Conservation (phyloP, 2,329 filamentous ascomycete genomes). For the Aphanoascus verrucosus region DNA sequence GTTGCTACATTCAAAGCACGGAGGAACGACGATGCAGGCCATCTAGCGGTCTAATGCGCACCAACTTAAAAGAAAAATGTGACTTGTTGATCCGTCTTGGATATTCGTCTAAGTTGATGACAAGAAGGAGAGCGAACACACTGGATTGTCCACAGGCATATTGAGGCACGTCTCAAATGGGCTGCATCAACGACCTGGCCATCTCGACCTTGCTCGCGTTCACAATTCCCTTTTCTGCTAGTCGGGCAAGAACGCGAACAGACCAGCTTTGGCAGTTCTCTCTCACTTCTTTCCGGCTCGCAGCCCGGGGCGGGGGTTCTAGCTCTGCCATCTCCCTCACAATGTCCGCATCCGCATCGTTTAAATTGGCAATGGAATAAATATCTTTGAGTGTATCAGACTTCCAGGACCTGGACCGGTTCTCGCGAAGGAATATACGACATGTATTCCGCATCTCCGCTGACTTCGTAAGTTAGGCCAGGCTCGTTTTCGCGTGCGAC, state of each 20-base stretch:
- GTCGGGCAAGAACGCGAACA: conserved; percentile 19
- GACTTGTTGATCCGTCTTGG: too few relatives aligned
- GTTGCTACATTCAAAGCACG: too few relatives aligned
- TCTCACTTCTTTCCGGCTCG: conserved; percentile 16
- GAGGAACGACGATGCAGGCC: too few relatives aligned
- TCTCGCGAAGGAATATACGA: conserved; percentile 16
- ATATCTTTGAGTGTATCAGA: conserved; percentile 13
- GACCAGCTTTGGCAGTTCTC: conserved; percentile 22
- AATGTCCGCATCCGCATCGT: conserved; percentile 12
- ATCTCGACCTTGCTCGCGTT: conserved; percentile 17
- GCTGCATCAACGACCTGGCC: conserved; percentile 17
- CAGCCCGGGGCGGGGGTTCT: conserved; percentile 18
- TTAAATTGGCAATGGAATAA: conserved; percentile 18
- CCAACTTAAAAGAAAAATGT: too few relatives aligned
- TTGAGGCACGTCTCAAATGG: conserved; percentile 7
- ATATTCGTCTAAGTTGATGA: too few relatives aligned
- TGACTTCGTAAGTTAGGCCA: conserved; percentile 21
- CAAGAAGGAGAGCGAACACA: neutral
- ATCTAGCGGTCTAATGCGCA: too few relatives aligned
- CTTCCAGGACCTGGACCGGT: conserved; percentile 12
- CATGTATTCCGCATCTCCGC: conserved; percentile 21
- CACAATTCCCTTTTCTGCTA: conserved; percentile 19
- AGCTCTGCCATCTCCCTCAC: conserved; percentile 17
- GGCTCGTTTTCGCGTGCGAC: conserved; percentile 21
- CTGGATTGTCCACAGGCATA: neutral